Evolutionary conservation across 768 basidiomycete genomes (phyloP).

Genomic region (Amanita muscaria): DNA sequence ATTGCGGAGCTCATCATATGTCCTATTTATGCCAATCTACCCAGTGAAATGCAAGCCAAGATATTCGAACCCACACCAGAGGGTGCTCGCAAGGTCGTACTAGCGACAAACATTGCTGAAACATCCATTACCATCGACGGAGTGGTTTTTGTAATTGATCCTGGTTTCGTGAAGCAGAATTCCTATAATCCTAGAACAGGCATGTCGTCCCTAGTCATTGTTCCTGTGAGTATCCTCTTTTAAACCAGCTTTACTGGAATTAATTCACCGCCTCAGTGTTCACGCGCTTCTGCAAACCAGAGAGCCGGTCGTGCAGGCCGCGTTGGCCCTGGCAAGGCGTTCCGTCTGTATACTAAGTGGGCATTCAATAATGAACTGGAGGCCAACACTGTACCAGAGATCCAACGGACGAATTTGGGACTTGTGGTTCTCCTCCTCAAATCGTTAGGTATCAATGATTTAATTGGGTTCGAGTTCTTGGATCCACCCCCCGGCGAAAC

Average conservation of each 20-base stretch:
- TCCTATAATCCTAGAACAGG: conserved; percentile 97
- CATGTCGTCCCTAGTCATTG: conserved; percentile 94
- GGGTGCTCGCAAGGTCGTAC: conserved; percentile 92
- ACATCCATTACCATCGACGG: conserved; percentile 99
- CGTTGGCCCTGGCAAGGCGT: conserved; percentile 96
- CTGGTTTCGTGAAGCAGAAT: conserved; percentile 99
- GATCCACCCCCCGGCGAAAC: conserved; percentile 98
- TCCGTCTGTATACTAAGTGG: conserved; percentile 99
- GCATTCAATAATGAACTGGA: conserved; percentile 94
- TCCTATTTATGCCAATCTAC: conserved; percentile 98
- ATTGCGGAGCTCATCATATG: conserved; percentile 90
- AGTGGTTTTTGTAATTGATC: conserved; percentile 98
- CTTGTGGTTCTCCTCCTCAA: conserved; percentile 94
- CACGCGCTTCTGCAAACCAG: conserved; percentile 95
- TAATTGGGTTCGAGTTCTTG: conserved; percentile 97
- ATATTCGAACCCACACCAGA: conserved; percentile 99
- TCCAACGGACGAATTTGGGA: conserved; percentile 95
- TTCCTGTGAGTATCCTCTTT: conserved; percentile 57
- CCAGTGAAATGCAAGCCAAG: conserved; percentile 98
- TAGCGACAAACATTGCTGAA: conserved; percentile 99
- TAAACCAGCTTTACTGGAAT: neutral
- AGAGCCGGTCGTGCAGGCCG: conserved; percentile 95
- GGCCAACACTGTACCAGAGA: conserved; percentile 96
- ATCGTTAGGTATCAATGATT: conserved; percentile 95
- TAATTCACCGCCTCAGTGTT: conserved; percentile 49